These are phyloP conservation scores for Candida maesae DNA, from an alignment of 805 yeast genomes.

Conservation along the genomic window DNA sequence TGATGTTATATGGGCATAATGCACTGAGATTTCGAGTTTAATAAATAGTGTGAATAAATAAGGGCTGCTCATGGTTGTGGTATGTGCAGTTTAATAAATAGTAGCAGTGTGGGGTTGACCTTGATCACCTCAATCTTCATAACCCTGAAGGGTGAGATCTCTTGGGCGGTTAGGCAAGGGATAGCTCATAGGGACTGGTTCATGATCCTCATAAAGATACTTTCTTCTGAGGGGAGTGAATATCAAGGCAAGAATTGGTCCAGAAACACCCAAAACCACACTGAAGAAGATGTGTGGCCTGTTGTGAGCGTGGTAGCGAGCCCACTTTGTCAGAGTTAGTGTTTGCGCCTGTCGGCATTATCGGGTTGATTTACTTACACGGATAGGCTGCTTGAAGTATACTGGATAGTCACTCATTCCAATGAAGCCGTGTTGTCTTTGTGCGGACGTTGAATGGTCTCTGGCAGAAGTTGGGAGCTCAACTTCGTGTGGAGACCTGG, in stretches of 20 bases:
- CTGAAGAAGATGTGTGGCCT: constrained; percentile 73
- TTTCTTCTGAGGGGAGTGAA: constrained; percentile 69
- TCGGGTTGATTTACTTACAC: constrained; percentile 43
- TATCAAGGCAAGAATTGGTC: constrained; percentile 58
- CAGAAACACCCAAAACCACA: constrained; percentile 58
- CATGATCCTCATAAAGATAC: constrained; percentile 60
- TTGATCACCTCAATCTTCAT: constrained; percentile 40
- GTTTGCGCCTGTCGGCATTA: not conserved
- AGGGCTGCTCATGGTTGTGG: not conserved
- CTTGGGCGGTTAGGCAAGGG: constrained; percentile 53
- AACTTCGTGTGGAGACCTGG: not conserved
- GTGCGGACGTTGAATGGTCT: not conserved
- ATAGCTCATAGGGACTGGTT: constrained; percentile 53
- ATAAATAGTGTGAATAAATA: constrained; percentile 12
- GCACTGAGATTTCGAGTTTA: no score
- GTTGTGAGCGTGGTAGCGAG: constrained; percentile 70
- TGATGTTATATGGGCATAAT: no score
- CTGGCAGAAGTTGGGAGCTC: not conserved
- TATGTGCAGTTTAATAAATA: not conserved
- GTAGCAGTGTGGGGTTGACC: not conserved
- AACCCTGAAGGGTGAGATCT: constrained; percentile 45
- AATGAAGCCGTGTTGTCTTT: not conserved
- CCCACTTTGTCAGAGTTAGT: constrained; percentile 42
- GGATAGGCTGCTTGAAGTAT: constrained; percentile 58
- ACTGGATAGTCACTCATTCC: constrained; percentile 37